Base-by-base conservation (phyloP, 306 rosid genomes). In the Cotoneaster glaucophyllus region DNA sequence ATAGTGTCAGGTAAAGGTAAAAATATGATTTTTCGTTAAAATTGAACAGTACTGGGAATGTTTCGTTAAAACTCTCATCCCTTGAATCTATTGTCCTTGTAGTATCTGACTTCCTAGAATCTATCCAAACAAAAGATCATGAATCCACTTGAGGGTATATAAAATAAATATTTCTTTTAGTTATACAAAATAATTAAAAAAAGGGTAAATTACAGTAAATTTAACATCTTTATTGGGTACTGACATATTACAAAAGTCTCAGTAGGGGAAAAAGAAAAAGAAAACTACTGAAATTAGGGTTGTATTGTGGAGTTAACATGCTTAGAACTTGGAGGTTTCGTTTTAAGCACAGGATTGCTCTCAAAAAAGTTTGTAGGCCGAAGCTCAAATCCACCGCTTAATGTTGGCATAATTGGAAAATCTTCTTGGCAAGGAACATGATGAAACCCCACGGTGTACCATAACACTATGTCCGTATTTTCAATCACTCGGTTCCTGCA, bases 311-410 rank as follows among this genome's bases (percentile, higher is more conserved):
- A 71, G 52, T 78, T 78, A 32, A 69, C 61, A 56, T 1, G 15
- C 61, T 73, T 84, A 41, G 48, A 43, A 43, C 45, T 43, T 43
- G 77, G 53, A 64, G 91, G 76, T 17, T 67, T 77, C 15, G 39
- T 25, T 64, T 88, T 88, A 12, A 87, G 92, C 8, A 87, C 91
- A 0, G 89, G 90, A 72, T 88, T 88, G 79, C 90, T 88, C 79
- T 90, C 91, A 52, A 90, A 90, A 81, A 90, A 90, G 82, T 90
- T 90, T 2, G 89, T 85, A 5, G 96, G 93, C 67, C 89, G 84
- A 29, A 90, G 80, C 77, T 90, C 96, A 82, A 88, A 79, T 67
- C 67, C 79, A 59, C 65, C 52, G 4, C 58, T 88, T 71, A 90
- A 69, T 21, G 84, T 77, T n/a, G 93, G 91, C 96, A 90, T 90